Percentiles rank a stretch among this genome's conserved stretches.
Evolutionary conservation across 306 rosid genomes (phyloP).

Genomic region (Argentina anserina): DNA sequence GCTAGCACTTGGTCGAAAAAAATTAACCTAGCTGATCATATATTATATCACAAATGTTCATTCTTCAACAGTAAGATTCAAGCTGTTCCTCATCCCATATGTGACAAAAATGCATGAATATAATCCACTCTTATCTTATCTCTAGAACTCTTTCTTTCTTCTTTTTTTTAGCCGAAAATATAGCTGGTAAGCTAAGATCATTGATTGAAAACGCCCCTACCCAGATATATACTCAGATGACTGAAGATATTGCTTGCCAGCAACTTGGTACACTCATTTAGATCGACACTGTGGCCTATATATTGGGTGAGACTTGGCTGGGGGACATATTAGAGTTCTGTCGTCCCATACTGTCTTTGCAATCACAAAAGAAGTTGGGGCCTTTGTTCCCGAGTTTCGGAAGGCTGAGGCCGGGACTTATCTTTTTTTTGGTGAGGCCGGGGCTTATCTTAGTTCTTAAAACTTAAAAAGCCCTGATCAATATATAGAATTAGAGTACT

Average conservation of each 20-base stretch:
- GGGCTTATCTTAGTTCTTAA: neutral
- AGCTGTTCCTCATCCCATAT: neutral
- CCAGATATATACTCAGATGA: neutral
- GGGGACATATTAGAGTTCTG: slow-evolving; percentile 25
- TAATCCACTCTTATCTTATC: slow-evolving; percentile 33
- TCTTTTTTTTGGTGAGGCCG: no score
- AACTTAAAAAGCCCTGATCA: no score
- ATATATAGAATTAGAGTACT: no score
- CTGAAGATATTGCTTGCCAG: slow-evolving; percentile 24
- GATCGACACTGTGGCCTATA: slow-evolving; percentile 15
- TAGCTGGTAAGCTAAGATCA: slow-evolving; percentile 5
- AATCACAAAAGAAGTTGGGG: slow-evolving; percentile 14
- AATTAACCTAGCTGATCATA: neutral
- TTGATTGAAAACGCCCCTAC: neutral
- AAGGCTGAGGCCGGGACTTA: neutral
- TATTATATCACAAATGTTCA: neutral
- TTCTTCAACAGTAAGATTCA: neutral
- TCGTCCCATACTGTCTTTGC: slow-evolving; percentile 41
- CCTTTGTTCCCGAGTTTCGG: slow-evolving; percentile 13
- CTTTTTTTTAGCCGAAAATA: neutral
- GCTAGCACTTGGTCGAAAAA: neutral
- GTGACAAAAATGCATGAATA: neutral
- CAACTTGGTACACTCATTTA: slow-evolving; percentile 20
- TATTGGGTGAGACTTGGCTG: slow-evolving; percentile 12
- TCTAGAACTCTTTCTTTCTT: neutral